Evolutionary conservation across 495 filamentous ascomycete genomes (phyloP), one percentile per base, ranked within the genome.

Genomic region (Penicillium pulvis): DNA sequence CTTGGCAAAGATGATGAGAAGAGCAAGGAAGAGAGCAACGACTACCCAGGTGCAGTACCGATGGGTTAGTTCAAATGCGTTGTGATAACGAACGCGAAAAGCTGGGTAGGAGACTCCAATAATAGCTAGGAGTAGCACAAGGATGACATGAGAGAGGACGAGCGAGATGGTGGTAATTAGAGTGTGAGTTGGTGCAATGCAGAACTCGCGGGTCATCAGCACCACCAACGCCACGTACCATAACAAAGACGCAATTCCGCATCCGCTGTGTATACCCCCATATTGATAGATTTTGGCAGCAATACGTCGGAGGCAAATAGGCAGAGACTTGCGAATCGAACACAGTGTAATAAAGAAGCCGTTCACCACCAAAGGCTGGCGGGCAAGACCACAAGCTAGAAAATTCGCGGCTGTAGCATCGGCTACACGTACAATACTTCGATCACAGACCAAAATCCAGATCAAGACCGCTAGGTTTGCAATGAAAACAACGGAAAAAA

Each of bases 341-440:
- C 69, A 74, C 58, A 79, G 82, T 51, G 84, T 59, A 55, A 72
- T 73, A 62, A 85, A 90, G 11, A 87, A 72, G 19, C 76, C 58
- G 65, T 90, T 90, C 64, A 90, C 78, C 35, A 88, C 73, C 51
- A 85, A 79, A 54, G 89, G 86, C 58, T 88, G 85, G 6, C 87
- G 83, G 58, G 86, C 83, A 19, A 87, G 67, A 39, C 78, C 68
- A n/a, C 73, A 64, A 9, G 65, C 60, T 2, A 67, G 57, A 23
- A 80, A 57, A 50, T 81, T 81, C 12, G 12, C 33, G 6, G 33
- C 33, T 14, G 12, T 8, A 36, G 33, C 33, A 36, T 36, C 33
- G 33, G 12, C 12, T 8, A 36, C 33, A 1, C 33, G 33, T 1
- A 11, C 12, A 8, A 36, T 36, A 36, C 12, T 36, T 36, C 33